Evolutionary conservation across 176 grass and related monocot species (phyloP), one percentile per base, ranked within the genome.

Genomic region (Elymus sibiricus): DNA sequence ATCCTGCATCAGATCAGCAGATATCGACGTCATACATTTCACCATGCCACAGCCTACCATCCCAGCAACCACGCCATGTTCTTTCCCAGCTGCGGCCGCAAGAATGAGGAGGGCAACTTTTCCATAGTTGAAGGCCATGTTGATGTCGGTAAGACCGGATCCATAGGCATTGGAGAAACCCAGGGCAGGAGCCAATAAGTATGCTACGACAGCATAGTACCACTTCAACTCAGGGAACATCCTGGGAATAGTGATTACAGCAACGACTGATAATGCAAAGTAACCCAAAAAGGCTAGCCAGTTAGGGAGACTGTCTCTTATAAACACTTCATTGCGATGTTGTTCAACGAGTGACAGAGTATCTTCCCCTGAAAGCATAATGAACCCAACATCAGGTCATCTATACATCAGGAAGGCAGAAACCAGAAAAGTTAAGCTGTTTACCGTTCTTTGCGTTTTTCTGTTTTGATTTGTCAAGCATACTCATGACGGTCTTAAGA

Each of bases 101-200:
- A 99, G 86, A 82, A 96, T 94, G 67, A 96, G 95, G 39, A 99
- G 92, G 4, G 90, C 84, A 42, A 99, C 84, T 80, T 99, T 99
- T 64, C 94, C 94, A 80, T 99, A 99, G 73, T 96, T 99, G 43
- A 93, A 99, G 37, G 97, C 97, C 97, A 99, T 99, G 85, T 96
- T 96, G 60, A 99, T 99, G 77, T 99, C 97, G 11, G 97, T 99
- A 47, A 99, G 93, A 2, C 97, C 97, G 11, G 97, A 80, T 22
- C 97, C 97, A 47, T 99, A 99, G 32, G 97, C 94, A 68, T 99
- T 99, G 88, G 94, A 99, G 85, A 99, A 99, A 28, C 97, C 92
- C 27, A 99, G 82, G 19, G 92, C 83, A 16, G 97, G 97, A 35
- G 97, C 97, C 34, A 99, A 72, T 60, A 94, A 78, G 83, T 99